Base-by-base conservation (phyloP, 2,329 filamentous ascomycete genomes). In the Botrytis galanthina region DNA sequence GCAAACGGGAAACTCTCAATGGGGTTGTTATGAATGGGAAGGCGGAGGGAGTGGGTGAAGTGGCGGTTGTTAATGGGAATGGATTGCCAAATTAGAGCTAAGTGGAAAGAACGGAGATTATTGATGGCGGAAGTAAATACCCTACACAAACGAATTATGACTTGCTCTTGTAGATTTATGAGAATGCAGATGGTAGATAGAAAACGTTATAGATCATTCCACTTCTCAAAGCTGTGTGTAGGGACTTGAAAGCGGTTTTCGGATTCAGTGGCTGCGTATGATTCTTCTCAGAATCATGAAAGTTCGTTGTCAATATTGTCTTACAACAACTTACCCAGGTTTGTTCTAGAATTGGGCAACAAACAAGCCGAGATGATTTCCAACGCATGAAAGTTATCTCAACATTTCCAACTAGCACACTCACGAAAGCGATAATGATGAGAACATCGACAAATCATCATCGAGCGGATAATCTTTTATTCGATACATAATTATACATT, bases 1-100 rank as follows among this genome's bases (percentile, higher is more conserved):
- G 37, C 35, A 54, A n/a, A 9, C n/a, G n/a, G 39, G 42, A n/a
- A 62, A n/a, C 29, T 18, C 12, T 57, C 0, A 72, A 72, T 20
- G 70, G 60, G 6, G 26, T 60, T 22, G 18, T 77, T 32, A 42
- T 74, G 29, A 73, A 76, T 70, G 75, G 74, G 3, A 76, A 76
- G 16, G 76, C 42, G 14, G 73, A 76, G 57, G 70, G 61, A 18
- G 61, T 75, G 32, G 74, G 69, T 14, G 74, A 76, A 44, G 75
- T 44, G 54, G 74, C 60, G 39, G 35, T 78, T 37, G 51, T 76
- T 22, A 72, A 76, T 70, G 75, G 74, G 3, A 76, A 77, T 26
- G 75, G 74, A n/a, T 71, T 70, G 35, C 26, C 14, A 4, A 71
- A 68, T 39, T 69, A 57, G n/a, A 32, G 6, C 9, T 8, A 32